Conservation (phyloP, 2,329 filamentous ascomycete species). For the Penicillium sp. region DNA sequence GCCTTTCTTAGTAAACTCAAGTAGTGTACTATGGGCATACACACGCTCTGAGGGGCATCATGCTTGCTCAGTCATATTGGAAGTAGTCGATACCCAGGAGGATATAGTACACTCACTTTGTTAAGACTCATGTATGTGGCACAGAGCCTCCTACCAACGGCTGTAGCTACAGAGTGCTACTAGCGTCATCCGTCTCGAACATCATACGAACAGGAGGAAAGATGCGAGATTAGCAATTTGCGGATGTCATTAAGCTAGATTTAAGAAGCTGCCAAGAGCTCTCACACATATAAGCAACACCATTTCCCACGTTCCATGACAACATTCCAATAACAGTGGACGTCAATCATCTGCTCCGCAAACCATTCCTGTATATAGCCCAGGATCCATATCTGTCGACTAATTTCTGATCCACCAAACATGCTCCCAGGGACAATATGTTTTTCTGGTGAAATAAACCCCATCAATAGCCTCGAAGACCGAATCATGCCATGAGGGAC, state of each 20-base stretch:
- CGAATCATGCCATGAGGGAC: not conserved
- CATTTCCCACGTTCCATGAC: no score
- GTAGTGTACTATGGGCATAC: not conserved
- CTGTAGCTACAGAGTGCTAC: no score
- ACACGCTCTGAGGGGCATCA: not conserved
- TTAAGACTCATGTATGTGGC: no score
- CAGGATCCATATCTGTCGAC: not conserved
- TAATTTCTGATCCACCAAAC: not conserved
- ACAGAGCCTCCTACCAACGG: no score
- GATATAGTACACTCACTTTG: not conserved
- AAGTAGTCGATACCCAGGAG: not conserved
- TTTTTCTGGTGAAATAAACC: no score
- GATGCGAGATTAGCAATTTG: not conserved
- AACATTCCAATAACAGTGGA: no score
- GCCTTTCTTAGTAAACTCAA: not conserved
- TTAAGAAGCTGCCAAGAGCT: no score
- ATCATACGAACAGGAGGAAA: no score
- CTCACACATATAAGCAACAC: not conserved
- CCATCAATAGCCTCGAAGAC: no score
- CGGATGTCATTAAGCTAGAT: no score
- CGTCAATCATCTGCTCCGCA: not conserved
- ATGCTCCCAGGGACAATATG: no score
- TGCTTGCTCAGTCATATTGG: not conserved
- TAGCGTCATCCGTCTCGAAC: no score
- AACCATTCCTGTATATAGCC: not conserved